phyloP scores from a whole-genome alignment of 2,329 filamentous ascomycete species.

The Scleromitrula shiraiana region DNA sequence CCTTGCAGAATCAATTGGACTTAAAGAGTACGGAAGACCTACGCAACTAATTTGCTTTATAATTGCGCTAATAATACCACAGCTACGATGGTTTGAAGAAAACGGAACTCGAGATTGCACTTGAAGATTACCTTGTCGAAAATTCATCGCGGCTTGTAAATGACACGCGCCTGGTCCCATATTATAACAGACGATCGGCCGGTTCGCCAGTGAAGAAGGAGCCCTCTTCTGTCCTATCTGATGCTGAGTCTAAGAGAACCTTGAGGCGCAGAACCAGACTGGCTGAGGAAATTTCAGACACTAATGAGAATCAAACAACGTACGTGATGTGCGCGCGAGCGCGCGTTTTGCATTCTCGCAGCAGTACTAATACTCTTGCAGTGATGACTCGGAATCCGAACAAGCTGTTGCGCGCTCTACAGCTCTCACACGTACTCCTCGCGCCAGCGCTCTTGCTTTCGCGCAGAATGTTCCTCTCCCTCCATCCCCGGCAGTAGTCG shows the following conservation, averaged over 20 bases:
- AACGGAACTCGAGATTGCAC: constrained; percentile 64
- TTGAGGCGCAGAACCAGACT: constrained; percentile 38
- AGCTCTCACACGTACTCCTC: constrained; percentile 28
- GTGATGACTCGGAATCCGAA: constrained; percentile 29
- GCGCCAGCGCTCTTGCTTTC: constrained; percentile 31
- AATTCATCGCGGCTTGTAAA: constrained; percentile 58
- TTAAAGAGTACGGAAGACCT: constrained; percentile 57
- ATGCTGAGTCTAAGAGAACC: constrained; percentile 35
- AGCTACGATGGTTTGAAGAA: constrained; percentile 70
- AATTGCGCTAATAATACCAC: constrained; percentile 18
- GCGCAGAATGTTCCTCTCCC: constrained; percentile 60
- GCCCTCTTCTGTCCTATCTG: constrained; percentile 32
- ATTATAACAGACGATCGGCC: constrained; percentile 62
- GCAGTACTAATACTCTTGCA: constrained; percentile 16
- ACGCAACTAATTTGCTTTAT: constrained; percentile 6
- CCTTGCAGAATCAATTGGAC: constrained; percentile 61
- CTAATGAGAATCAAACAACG: constrained; percentile 18
- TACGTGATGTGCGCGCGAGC: constrained; percentile 19
- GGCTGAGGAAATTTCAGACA: constrained; percentile 31
- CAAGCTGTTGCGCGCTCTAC: constrained; percentile 22
- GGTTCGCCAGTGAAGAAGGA: constrained; percentile 56
- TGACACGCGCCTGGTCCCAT: constrained; percentile 61
- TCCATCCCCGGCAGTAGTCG: constrained; percentile 71
- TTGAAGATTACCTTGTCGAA: constrained; percentile 65
- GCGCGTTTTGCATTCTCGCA: constrained; percentile 13